Conservation (phyloP, 257 asterid genomes). For the Rhazya stricta region DNA sequence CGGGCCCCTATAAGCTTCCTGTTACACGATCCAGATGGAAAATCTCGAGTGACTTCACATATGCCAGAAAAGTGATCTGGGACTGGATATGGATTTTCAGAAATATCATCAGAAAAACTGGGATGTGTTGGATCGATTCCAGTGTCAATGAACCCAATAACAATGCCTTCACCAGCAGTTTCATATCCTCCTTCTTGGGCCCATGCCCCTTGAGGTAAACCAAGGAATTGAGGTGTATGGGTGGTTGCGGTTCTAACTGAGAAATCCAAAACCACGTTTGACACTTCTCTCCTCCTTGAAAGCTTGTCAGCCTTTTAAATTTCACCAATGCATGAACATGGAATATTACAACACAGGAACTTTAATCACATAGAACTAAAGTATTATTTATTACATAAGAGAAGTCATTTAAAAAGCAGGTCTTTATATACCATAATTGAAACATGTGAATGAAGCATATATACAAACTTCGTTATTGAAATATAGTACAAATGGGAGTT, state of each 20-base stretch:
- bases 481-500: no score
- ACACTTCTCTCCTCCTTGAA: constrained; percentile 65
- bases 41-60: constrained; percentile 94
- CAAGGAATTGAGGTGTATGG: constrained; percentile 93
- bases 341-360: background rate
- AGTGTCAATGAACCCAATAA: constrained; percentile 88
- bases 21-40: constrained; percentile 98
- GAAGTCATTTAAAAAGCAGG: background rate
- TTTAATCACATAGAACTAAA: background rate
- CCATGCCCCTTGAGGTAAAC: constrained; percentile 98
- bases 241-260: constrained; percentile 86
- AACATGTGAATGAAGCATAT: background rate
- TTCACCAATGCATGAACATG: constrained; percentile 8
- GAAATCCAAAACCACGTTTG: constrained; percentile 77
- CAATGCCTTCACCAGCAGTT: constrained; percentile 93
- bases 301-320: constrained; percentile 72
- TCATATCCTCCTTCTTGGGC: constrained; percentile 83
- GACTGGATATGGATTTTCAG: constrained; percentile 65
- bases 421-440: background rate
- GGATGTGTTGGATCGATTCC: constrained; percentile 94
- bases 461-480: background rate
- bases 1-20: constrained; percentile 97
- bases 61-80: constrained; percentile 85
- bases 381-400: background rate
- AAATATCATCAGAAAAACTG: constrained; percentile 69